phyloP scores from a whole-genome alignment of 2,329 filamentous ascomycete genomes.

The Hymenoscyphus fructigenus region DNA sequence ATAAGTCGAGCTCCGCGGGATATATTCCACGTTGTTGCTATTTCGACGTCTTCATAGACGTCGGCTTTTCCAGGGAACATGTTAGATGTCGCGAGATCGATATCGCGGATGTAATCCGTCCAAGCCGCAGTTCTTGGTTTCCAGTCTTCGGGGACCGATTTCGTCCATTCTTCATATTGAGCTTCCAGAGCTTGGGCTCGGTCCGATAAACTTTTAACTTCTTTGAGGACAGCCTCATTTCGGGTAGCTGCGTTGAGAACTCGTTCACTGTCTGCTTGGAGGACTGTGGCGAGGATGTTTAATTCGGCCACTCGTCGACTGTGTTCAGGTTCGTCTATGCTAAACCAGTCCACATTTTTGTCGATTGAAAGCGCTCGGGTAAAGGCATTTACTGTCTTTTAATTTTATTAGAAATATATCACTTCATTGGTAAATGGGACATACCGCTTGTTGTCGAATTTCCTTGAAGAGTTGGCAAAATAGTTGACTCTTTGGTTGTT shows the following conservation, averaged over 20 bases:
- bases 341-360: constrained; percentile 44
- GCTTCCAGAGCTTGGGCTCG: neutral
- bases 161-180: constrained; percentile 50
- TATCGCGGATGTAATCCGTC: constrained; percentile 50
- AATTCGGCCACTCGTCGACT: neutral
- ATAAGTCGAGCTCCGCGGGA: constrained; percentile 51
- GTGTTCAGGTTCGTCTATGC: constrained; percentile 10
- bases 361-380: constrained; percentile 52
- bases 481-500: neutral
- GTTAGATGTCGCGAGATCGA: constrained; percentile 50
- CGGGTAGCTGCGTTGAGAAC: neutral
- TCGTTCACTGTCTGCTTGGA: constrained; percentile 1
- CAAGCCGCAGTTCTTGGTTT: constrained; percentile 51
- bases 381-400: constrained; percentile 42
- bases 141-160: constrained; percentile 49
- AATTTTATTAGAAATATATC: neutral
- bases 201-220: neutral
- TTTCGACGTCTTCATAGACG: constrained; percentile 56
- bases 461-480: neutral
- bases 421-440: neutral
- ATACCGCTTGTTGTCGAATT: constrained; percentile 3
- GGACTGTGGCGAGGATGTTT: neutral
- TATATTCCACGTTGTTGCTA: constrained; percentile 55
- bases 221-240: neutral
- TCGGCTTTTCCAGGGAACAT: constrained; percentile 59